phyloP scores from a whole-genome alignment of 805 yeast species.

The Geotrichum ghanense region DNA sequence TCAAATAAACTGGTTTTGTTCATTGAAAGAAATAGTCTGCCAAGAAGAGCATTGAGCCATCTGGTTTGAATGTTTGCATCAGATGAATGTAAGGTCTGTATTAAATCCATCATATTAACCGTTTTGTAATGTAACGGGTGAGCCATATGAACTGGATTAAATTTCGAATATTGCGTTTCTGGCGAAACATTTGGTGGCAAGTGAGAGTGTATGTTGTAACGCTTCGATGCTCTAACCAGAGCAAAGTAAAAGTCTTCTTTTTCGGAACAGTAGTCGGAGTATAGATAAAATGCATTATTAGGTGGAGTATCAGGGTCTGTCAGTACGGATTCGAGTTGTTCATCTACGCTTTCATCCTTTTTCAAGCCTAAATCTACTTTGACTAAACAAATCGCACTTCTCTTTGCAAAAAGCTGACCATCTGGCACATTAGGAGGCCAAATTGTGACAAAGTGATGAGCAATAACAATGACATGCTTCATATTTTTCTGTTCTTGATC shows the following conservation, averaged over 20 bases:
- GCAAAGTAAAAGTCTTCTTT: slow-evolving; percentile 94
- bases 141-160: slow-evolving; percentile 58
- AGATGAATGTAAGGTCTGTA: slow-evolving; percentile 67
- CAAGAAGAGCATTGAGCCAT: slow-evolving; percentile 85
- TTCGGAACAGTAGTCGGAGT: slow-evolving; percentile 64
- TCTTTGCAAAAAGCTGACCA: slow-evolving; percentile 68
- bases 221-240: slow-evolving; percentile 63
- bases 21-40: slow-evolving; percentile 67
- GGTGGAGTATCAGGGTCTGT: slow-evolving; percentile 21
- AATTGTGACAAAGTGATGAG: slow-evolving; percentile 56
- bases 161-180: slow-evolving; percentile 12
- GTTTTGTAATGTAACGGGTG: slow-evolving; percentile 63
- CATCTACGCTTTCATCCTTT: slow-evolving; percentile 13
- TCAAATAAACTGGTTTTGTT: slow-evolving; percentile 63
- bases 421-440: slow-evolving; percentile 80
- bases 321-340: slow-evolving; percentile 18
- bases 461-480: slow-evolving; percentile 67
- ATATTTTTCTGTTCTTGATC: slow-evolving; percentile 56
- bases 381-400: slow-evolving; percentile 65
- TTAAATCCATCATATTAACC: slow-evolving; percentile 57
- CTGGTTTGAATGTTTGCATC: slow-evolving; percentile 74
- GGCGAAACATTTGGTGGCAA: slow-evolving; percentile 2
- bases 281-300: slow-evolving; percentile 43
- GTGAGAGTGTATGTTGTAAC: slow-evolving; percentile 17
- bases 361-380: slow-evolving; percentile 25